Percentiles rank a stretch among this genome's conserved stretches.
These are phyloP conservation scores for Nicotiana otophora DNA, from an alignment of 257 asterid species.

Conservation along the genomic window DNA sequence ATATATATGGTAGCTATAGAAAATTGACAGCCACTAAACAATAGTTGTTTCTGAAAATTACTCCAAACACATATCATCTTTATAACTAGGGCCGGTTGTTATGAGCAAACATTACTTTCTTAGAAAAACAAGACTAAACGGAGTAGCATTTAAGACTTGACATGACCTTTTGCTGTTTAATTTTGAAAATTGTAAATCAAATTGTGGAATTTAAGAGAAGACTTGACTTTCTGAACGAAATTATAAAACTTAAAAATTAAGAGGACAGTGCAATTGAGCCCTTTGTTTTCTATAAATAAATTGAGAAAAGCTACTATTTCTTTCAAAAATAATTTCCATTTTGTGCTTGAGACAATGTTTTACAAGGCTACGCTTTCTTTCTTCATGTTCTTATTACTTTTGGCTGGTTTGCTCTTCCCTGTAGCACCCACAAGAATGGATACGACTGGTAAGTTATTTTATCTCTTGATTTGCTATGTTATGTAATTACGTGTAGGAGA, in stretches of 20 bases:
- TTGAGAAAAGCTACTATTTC: background rate
- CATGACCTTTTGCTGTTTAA: background rate
- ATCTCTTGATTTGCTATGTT: no score
- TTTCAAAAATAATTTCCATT: no score
- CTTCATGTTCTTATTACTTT: background rate
- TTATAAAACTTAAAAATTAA: background rate
- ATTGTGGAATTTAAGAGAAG: background rate
- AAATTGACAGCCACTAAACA: no score
- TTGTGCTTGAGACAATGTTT: background rate
- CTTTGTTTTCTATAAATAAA: background rate
- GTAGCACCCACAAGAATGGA: background rate
- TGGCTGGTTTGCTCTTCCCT: background rate
- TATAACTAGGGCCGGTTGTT: no score
- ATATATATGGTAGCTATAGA: no score
- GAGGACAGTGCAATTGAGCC: background rate
- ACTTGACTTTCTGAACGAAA: background rate
- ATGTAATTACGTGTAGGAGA: no score
- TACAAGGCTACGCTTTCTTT: background rate
- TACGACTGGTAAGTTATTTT: background rate
- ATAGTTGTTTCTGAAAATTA: no score
- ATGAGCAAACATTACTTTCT: no score
- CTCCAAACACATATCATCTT: no score
- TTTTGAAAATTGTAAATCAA: no score
- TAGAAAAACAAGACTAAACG: no score
- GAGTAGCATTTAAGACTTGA: background rate